Evolutionary conservation across 768 basidiomycete species (phyloP), one percentile per base, ranked within the genome.

Genomic region (Guyanaporus albipodus): DNA sequence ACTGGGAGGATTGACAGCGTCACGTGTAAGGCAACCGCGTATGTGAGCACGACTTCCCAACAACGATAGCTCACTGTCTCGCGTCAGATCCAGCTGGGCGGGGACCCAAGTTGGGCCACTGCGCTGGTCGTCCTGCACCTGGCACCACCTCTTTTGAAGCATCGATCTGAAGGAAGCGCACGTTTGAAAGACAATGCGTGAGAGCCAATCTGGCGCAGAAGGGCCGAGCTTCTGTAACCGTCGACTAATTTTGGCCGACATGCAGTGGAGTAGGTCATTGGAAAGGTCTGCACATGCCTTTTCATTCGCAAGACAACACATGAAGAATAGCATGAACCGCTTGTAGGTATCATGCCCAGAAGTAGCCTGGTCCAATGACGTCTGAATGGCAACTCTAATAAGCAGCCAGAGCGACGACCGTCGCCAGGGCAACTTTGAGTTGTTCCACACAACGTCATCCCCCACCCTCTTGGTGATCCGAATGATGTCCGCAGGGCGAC

Each of bases 261-360:
- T 65, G 26, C 26, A 55, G 12, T 57, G 59, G 6, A 72, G 56
- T 8, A 66, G 2, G 28, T 72, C 61, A 31, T 52, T 66, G 4
- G 53, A 27, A 14, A 56, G 38, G 11, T 59, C 43, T 0, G 2
- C 9, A 3, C 46, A 38, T 0, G 60, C 39, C 7, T 61, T 63
- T 7, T 56, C 21, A 4, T 54, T 28, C 4, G 72, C 56, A 2
- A 66, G 42, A 66, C 53, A 39, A 71, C 44, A 21, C 59, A 51
- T 56, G 38, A 77, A 61, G 41, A 67, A 77, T 3, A 73, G 42
- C 59, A 78, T 72, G 58, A 80, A 80, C 6, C 36, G 15, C 45
- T 81, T 80, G 63, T 82, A 80, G 0, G 57, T 53, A 15, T 32
- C 31, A 12, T 35, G 5, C 2, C 53, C 57, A 4, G 42, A 35